phyloP scores from a whole-genome alignment of 2,329 filamentous ascomycete genomes.

The Clarireedia paspali region DNA sequence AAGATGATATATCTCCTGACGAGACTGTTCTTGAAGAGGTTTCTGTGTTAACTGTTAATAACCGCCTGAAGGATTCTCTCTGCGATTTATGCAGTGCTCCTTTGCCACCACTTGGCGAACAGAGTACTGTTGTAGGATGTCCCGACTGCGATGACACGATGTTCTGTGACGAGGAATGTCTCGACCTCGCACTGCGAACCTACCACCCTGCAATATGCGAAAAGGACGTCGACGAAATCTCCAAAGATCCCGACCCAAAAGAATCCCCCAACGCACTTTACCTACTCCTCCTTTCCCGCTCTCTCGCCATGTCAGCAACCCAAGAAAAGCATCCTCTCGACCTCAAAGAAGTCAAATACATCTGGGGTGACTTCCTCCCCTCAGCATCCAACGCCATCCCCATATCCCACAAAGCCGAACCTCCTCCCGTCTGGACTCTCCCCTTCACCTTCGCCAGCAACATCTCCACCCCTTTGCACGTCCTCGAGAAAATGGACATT shows the following conservation, averaged over 20 bases:
- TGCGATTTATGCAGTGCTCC: slow-evolving; percentile 83
- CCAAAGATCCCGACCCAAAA: slow-evolving; percentile 52
- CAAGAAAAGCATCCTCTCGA: slow-evolving; percentile 56
- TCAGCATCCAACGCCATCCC: slow-evolving; percentile 45
- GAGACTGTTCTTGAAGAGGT: slow-evolving; percentile 74
- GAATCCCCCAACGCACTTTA: slow-evolving; percentile 56
- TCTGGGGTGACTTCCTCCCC: slow-evolving; percentile 61
- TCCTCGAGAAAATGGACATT: slow-evolving; percentile 78
- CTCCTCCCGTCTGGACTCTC: slow-evolving; percentile 57
- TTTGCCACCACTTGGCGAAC: slow-evolving; percentile 50
- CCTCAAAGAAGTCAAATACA: slow-evolving; percentile 57
- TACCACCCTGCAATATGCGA: slow-evolving; percentile 62
- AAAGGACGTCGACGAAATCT: slow-evolving; percentile 57
- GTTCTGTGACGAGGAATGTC: slow-evolving; percentile 56
- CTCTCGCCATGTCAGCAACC: slow-evolving; percentile 55
- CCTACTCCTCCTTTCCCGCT: slow-evolving; percentile 52
- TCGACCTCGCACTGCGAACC: slow-evolving; percentile 46
- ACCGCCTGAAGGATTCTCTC: slow-evolving; percentile 74
- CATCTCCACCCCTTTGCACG: slow-evolving; percentile 64
- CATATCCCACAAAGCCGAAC: slow-evolving; percentile 44
- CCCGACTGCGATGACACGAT: slow-evolving; percentile 57
- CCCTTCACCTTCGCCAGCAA: slow-evolving; percentile 74
- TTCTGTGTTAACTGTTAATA: slow-evolving; percentile 82
- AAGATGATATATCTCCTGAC: slow-evolving; percentile 67
- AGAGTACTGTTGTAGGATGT: slow-evolving; percentile 45